phyloP scores from a whole-genome alignment of 305 asterid genomes.

The Fraxinus platypoda region DNA sequence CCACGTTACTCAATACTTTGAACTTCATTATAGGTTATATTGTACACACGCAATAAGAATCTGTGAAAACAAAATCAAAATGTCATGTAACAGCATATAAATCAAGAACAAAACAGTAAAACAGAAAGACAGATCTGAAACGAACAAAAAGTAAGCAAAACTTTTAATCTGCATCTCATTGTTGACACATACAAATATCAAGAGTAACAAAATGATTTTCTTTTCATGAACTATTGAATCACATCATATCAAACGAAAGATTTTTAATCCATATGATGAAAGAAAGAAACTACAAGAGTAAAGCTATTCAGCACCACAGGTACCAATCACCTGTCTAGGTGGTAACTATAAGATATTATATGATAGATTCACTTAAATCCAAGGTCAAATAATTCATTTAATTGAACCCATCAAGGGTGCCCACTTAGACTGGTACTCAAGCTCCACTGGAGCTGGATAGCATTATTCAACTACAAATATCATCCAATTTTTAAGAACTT shows the following conservation, averaged over 20 bases:
- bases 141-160: not conserved
- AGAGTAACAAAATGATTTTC: not conserved
- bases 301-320: not conserved
- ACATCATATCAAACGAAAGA: not conserved
- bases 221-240: not conserved
- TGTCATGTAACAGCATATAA: constrained; percentile 6
- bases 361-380: not conserved
- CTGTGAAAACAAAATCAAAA: constrained; percentile 33
- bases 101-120: constrained; percentile 8
- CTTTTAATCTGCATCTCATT: not conserved
- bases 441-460: not conserved
- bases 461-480: not conserved
- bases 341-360: no score
- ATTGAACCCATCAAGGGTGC: not conserved
- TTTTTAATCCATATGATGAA: not conserved
- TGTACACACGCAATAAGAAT: constrained; percentile 25
- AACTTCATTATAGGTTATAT: constrained; percentile 46
- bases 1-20: constrained; percentile 62
- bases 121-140: not conserved
- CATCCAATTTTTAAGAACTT: not conserved
- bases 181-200: not conserved
- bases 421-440: not conserved
- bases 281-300: not conserved
- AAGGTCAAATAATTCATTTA: not conserved
- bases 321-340: not conserved